Percentiles rank a stretch among this genome's conserved stretches.
Conservation (phyloP, 1,284 basidiomycete genomes). For the Neotropicomus parvogracilis region DNA sequence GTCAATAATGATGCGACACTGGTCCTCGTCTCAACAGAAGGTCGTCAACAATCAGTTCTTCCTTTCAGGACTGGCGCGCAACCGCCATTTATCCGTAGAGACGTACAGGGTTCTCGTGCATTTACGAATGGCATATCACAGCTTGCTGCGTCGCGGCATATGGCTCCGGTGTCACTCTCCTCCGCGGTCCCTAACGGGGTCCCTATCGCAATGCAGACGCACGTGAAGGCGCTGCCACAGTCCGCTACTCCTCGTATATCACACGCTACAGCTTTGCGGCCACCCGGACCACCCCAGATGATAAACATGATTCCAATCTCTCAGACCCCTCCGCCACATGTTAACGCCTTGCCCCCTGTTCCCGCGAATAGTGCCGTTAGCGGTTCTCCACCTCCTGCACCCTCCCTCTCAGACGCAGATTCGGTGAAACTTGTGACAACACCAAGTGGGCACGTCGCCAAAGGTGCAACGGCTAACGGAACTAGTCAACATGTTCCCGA, state of each 20-base stretch:
- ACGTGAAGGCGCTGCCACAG: constrained; percentile 54
- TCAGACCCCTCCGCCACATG: constrained; percentile 21
- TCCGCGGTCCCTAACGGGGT: constrained; percentile 37
- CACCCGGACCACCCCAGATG: constrained; percentile 34
- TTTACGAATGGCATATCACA: constrained; percentile 31
- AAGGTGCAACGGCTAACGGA: constrained; percentile 33
- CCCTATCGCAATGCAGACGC: constrained; percentile 50
- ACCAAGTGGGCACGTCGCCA: constrained; percentile 20
- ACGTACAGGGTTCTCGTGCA: constrained; percentile 32
- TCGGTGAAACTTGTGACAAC: constrained; percentile 15
- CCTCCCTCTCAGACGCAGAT: constrained; percentile 24
- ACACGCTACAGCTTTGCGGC: constrained; percentile 39
- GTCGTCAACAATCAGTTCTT: constrained; percentile 35
- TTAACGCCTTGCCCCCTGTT: constrained; percentile 2
- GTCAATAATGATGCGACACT: constrained; percentile 47
- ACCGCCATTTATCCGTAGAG: constrained; percentile 39
- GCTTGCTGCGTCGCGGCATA: constrained; percentile 23
- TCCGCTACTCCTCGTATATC: constrained; percentile 48
- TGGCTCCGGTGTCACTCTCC: constrained; percentile 25
- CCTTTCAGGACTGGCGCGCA: constrained; percentile 37
- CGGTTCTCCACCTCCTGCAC: constrained; percentile 23
- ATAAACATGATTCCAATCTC: constrained; percentile 25
- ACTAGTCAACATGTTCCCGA: constrained; percentile 27
- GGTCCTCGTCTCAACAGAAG: constrained; percentile 37
- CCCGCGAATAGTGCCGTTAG: constrained; percentile 10